These are phyloP conservation scores for Cardiosporidium cionae DNA, from an alignment of 169 alveolate genomes.

Conservation along the genomic window DNA sequence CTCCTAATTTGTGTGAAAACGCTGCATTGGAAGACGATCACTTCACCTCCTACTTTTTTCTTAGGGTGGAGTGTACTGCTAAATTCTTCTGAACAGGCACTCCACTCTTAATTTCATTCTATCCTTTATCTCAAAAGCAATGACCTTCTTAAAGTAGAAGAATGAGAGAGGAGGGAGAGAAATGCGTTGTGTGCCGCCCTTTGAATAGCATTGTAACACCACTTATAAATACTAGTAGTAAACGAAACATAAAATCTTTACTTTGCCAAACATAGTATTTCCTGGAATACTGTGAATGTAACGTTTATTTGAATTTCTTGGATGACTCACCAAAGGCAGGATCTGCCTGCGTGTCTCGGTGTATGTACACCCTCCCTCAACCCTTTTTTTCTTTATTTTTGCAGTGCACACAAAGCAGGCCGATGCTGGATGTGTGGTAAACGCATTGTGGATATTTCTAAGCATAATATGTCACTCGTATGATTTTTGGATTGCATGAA, in stretches of 20 bases:
- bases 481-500: neutral
- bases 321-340: neutral
- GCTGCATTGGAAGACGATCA: neutral
- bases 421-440: slow-evolving; percentile 40
- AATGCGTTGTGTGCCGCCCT: no score
- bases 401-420: slow-evolving; percentile 39
- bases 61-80: neutral
- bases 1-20: neutral
- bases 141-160: no score
- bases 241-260: neutral
- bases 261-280: neutral
- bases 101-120: neutral
- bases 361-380: neutral
- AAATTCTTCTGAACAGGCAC: neutral
- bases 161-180: no score
- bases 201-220: neutral
- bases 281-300: neutral
- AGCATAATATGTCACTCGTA: slow-evolving; percentile 36
- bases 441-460: slow-evolving; percentile 21
- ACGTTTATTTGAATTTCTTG: neutral
- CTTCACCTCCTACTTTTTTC: neutral
- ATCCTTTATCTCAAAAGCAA: no score
- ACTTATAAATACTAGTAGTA: neutral
- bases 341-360: neutral
- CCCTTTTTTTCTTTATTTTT: neutral